phyloP scores from a whole-genome alignment of 208 protist genomes.

The Naegleria gruberi region DNA sequence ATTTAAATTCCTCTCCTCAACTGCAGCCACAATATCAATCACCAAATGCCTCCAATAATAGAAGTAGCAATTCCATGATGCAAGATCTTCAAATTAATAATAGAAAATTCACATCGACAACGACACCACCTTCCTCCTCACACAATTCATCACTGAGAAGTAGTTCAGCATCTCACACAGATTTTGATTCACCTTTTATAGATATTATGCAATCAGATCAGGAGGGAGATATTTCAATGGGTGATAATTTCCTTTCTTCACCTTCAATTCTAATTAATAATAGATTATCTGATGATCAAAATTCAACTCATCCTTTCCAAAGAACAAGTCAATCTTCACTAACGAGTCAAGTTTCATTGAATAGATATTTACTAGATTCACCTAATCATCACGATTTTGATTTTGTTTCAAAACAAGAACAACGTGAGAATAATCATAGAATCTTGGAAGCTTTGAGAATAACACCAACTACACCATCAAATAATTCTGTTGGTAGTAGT shows the following conservation, averaged over 20 bases:
- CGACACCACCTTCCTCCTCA: not conserved
- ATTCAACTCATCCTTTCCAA: not conserved
- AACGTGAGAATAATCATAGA: not conserved
- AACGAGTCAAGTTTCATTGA: not conserved
- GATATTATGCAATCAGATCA: too few species aligned
- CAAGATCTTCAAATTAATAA: not conserved
- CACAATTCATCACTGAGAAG: not conserved
- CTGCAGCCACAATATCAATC: not conserved
- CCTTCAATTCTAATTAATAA: too few species aligned
- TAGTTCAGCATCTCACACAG: too few species aligned
- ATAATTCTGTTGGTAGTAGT: not conserved
- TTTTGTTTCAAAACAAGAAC: not conserved
- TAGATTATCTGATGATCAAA: too few species aligned
- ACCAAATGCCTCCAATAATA: not conserved
- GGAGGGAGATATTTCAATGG: not conserved
- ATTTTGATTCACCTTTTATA: too few species aligned
- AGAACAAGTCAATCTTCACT: not conserved
- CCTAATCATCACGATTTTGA: not conserved
- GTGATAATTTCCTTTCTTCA: too few species aligned
- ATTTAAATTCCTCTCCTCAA: not conserved
- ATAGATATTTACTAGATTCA: not conserved
- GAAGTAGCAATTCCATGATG: not conserved
- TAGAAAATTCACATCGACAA: not conserved
- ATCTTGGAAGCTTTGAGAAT: not conserved
- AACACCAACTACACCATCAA: not conserved